Conservation (phyloP, 441 rosid genomes). For the Gossypium davidsonii region DNA sequence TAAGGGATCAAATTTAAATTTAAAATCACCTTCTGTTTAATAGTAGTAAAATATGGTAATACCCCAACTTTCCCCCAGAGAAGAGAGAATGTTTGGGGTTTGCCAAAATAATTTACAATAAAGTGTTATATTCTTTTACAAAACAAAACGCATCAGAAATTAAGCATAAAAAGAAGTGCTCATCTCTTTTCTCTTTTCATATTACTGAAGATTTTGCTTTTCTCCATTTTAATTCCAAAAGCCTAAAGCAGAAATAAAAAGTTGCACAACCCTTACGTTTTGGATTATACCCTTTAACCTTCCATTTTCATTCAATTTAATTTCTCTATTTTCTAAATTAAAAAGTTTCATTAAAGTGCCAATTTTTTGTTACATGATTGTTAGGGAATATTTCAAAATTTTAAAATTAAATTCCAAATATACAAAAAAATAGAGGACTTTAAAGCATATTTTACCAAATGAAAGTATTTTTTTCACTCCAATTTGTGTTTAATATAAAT, state of each 20-base stretch:
- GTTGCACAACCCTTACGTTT: constrained; percentile 50
- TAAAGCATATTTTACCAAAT: no score
- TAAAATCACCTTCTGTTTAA: background rate
- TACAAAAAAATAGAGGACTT: no score
- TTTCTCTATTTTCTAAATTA: no score
- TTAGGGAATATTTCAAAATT: accelerated
- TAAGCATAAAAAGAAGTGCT: constrained; percentile 50
- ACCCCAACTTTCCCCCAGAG: constrained; percentile 32
- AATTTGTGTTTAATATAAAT: no score
- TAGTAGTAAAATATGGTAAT: background rate
- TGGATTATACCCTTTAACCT: constrained; percentile 28
- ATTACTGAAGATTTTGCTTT: constrained; percentile 43
- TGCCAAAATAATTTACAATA: constrained; percentile 31
- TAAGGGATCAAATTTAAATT: background rate
- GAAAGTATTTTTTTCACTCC: no score
- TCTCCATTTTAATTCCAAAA: constrained; percentile 30
- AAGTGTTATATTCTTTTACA: constrained; percentile 31
- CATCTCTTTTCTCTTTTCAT: constrained; percentile 25
- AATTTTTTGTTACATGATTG: no score
- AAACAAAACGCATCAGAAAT: constrained; percentile 27
- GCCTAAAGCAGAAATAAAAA: constrained; percentile 19
- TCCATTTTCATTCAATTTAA: no score
- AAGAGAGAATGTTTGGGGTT: constrained; percentile 43
- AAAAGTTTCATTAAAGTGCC: no score
- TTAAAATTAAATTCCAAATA: no score